These are phyloP conservation scores for Cyberlindnera mississippiensis DNA, from an alignment of 805 yeast genomes.

Conservation along the genomic window DNA sequence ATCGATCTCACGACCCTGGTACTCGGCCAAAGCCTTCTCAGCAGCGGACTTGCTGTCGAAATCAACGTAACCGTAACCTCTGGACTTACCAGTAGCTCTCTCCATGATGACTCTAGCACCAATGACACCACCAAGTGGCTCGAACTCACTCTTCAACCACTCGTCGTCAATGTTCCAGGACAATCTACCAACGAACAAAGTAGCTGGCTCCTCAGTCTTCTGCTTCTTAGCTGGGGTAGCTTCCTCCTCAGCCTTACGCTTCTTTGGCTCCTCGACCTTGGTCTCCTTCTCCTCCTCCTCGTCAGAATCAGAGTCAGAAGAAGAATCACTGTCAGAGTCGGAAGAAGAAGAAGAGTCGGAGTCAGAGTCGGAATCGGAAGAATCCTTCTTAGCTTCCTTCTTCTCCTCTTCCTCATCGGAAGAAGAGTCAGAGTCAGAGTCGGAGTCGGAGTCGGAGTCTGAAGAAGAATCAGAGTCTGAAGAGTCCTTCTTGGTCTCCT, in stretches of 20 bases:
- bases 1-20: conserved; percentile 92
- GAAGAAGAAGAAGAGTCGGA: conserved; percentile 17
- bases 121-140: conserved; percentile 72
- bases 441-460: conserved; percentile 25
- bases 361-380: conserved; percentile 20
- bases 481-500: conserved; percentile 7
- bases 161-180: conserved; percentile 97
- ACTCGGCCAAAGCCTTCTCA: conserved; percentile 77
- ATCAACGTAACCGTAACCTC: conserved; percentile 98
- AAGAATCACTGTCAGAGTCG: conserved; percentile 20
- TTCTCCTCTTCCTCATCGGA: conserved; percentile 18
- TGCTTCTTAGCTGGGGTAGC: conserved; percentile 33
- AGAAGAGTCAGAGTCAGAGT: conserved; percentile 12
- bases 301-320: conserved; percentile 22
- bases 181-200: conserved; percentile 93
- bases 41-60: conserved; percentile 75
- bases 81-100: conserved; percentile 86
- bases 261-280: conserved; percentile 29
- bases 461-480: conserved; percentile 21
- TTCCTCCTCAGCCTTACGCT: conserved; percentile 36
- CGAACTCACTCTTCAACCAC: conserved; percentile 87
- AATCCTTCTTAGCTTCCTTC: conserved; percentile 15
- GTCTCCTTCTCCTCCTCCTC: conserved; percentile 12
- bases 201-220: conserved; percentile 62
- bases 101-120: conserved; percentile 93